A percentile compares a stretch with the other conserved stretches of the same genome.
phyloP scores from a whole-genome alignment of 768 basidiomycete genomes.

The Termitomyces sp. region DNA sequence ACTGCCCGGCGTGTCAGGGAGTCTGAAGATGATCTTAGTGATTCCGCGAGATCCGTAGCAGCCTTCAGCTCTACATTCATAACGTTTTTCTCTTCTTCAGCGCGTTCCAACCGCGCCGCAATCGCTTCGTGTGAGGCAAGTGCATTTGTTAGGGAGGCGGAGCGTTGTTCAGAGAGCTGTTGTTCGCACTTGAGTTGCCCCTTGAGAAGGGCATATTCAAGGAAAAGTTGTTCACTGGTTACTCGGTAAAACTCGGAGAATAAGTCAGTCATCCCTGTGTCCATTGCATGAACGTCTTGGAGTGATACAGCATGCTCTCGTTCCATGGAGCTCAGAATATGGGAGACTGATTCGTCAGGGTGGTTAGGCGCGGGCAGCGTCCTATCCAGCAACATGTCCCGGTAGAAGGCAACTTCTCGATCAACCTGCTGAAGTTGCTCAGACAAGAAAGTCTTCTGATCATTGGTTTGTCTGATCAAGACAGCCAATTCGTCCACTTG shows the following conservation, averaged over 20 bases:
- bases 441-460: constrained; percentile 47
- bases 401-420: constrained; percentile 31
- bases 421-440: constrained; percentile 32
- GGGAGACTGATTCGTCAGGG: constrained; percentile 1
- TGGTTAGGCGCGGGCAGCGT: neutral
- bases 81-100: constrained; percentile 33
- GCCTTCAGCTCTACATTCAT: constrained; percentile 20
- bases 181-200: constrained; percentile 29
- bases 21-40: constrained; percentile 21
- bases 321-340: constrained; percentile 3
- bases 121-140: constrained; percentile 42
- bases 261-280: constrained; percentile 18
- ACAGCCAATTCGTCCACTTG: constrained; percentile 65
- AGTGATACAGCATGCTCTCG: constrained; percentile 7
- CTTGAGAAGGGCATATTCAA: constrained; percentile 27
- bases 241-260: constrained; percentile 37
- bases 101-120: constrained; percentile 37
- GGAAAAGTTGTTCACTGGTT: constrained; percentile 33
- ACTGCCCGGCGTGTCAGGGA: constrained; percentile 19
- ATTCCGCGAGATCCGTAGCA: constrained; percentile 23
- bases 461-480: constrained; percentile 56
- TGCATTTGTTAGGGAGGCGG: constrained; percentile 38
- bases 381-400: constrained; percentile 1
- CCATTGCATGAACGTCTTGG: constrained; percentile 6
- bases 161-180: constrained; percentile 29